Evolutionary conservation across 169 alveolate genomes (phyloP).

Genomic region (Plasmodium cynomolgi): DNA sequence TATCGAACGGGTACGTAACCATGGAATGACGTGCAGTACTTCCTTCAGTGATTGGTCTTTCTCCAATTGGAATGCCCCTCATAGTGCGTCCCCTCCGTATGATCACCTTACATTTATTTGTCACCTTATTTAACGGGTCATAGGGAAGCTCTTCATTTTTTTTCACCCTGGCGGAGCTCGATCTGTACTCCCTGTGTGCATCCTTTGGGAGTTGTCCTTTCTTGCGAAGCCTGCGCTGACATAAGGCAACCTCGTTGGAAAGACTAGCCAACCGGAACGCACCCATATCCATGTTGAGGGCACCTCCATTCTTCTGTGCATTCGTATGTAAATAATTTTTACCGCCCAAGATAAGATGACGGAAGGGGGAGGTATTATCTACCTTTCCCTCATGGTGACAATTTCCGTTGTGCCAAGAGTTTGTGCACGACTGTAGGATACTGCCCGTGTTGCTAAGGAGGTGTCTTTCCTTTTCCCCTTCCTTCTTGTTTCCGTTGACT

Average conservation of each 20-base stretch:
- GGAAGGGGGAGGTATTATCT: background rate
- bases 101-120: background rate
- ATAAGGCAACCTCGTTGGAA: background rate
- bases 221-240: background rate
- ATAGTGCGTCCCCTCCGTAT: too few relatives aligned
- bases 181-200: background rate
- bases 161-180: background rate
- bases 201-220: background rate
- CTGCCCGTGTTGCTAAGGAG: background rate
- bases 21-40: too few relatives aligned
- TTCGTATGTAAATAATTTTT: background rate
- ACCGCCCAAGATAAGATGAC: background rate
- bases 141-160: background rate
- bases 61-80: too few relatives aligned
- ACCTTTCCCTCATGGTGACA: background rate
- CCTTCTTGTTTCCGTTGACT: background rate
- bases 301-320: too few relatives aligned
- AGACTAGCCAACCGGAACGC: background rate
- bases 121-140: background rate
- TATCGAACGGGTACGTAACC: too few relatives aligned
- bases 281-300: background rate
- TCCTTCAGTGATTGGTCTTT: too few relatives aligned
- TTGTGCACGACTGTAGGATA: background rate
- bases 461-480: background rate
- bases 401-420: background rate